Evolutionary conservation across 1,284 basidiomycete genomes (phyloP).

Genomic region (Irpex rosettiformis): DNA sequence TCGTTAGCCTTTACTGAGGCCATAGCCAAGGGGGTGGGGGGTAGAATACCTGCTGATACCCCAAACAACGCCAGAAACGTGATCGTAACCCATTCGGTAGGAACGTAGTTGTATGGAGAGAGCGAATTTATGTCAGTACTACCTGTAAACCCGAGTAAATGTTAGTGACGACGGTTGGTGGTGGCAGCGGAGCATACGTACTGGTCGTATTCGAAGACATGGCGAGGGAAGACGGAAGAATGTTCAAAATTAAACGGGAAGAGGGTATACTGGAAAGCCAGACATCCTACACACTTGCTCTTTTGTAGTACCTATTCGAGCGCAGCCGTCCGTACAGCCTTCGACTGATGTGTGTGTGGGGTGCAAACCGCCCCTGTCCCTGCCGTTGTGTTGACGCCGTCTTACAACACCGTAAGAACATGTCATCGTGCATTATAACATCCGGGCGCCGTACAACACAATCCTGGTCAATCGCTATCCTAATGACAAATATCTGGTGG

Average conservation of each 20-base stretch:
- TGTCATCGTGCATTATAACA: no score
- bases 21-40: not conserved
- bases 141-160: not conserved
- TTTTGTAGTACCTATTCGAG: not conserved
- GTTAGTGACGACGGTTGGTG: not conserved
- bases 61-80: conserved; percentile 29
- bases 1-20: not conserved
- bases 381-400: not conserved
- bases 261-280: not conserved
- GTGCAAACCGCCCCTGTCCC: not conserved
- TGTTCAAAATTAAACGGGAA: not conserved
- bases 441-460: no score
- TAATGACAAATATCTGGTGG: no score
- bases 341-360: not conserved
- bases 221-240: not conserved
- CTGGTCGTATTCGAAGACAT: not conserved
- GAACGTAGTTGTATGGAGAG: conserved; percentile 28
- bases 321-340: not conserved
- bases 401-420: no score
- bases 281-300: not conserved
- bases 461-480: no score
- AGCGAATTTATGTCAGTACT: not conserved
- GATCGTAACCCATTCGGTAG: conserved; percentile 29
- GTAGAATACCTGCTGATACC: conserved; percentile 25
- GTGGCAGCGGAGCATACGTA: not conserved